Evolutionary conservation across 192 early-diverging fungal species (phyloP).

Genomic region (Thamnidium elegans): DNA sequence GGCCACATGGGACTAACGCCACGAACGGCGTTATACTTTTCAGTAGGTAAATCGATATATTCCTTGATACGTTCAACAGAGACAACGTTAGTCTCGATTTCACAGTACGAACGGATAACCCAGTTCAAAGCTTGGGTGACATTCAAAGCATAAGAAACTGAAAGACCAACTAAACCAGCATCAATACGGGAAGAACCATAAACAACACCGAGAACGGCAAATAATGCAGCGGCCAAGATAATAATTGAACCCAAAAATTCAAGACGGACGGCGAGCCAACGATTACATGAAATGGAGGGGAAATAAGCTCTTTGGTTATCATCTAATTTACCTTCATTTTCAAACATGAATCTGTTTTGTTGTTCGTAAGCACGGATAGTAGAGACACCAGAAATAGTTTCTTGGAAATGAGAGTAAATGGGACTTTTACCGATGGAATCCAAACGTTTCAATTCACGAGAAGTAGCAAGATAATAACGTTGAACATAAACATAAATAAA

Average conservation of each 20-base stretch:
- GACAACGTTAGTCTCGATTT: conserved; percentile 74
- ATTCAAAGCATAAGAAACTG: conserved; percentile 65
- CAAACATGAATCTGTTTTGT: conserved; percentile 59
- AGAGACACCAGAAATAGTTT: conserved; percentile 61
- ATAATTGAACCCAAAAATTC: conserved; percentile 80
- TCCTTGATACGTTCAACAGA: conserved; percentile 81
- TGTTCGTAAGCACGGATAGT: conserved; percentile 74
- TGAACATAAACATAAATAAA: conserved; percentile 50
- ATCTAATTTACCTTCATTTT: conserved; percentile 76
- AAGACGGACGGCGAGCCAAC: conserved; percentile 72
- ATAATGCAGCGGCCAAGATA: conserved; percentile 73
- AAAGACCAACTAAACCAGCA: conserved; percentile 64
- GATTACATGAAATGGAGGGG: conserved; percentile 64
- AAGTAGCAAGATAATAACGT: conserved; percentile 64
- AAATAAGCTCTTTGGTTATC: conserved; percentile 79
- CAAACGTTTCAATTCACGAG: conserved; percentile 79
- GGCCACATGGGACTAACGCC: conserved; percentile 78
- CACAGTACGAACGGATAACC: conserved; percentile 84
- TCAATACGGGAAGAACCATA: conserved; percentile 52
- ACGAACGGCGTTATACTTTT: conserved; percentile 72
- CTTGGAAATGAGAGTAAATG: conserved; percentile 72
- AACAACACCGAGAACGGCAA: conserved; percentile 65
- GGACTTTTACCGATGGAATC: conserved; percentile 81
- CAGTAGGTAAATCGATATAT: conserved; percentile 74
- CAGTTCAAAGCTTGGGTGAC: conserved; percentile 85